Evolutionary conservation across 495 filamentous ascomycete species (phyloP).

Genomic region (Penicillium daleae): DNA sequence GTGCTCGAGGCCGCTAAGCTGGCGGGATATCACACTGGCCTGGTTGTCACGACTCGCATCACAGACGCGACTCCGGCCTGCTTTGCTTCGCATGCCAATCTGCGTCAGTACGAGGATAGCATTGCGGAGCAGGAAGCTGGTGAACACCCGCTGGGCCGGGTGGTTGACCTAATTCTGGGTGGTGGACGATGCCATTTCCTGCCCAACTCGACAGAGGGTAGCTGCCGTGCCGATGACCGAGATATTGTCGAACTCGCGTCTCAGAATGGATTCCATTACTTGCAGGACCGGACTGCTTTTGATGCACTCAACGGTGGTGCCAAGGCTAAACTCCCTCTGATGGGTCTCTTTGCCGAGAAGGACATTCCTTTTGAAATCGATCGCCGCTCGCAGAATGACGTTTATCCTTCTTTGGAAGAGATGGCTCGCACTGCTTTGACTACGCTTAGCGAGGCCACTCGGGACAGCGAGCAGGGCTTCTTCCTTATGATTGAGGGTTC

Average conservation of each 20-base stretch:
- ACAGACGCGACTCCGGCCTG: conserved; percentile 98
- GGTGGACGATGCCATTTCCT: conserved; percentile 94
- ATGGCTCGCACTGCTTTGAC: conserved; percentile 84
- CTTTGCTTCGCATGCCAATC: conserved; percentile 87
- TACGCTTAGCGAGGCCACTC: conserved; percentile 80
- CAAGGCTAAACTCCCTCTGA: conserved; percentile 74
- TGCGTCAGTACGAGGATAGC: conserved; percentile 77
- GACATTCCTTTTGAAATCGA: conserved; percentile 96
- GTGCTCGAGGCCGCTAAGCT: conserved; percentile 93
- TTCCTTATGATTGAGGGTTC: conserved; percentile 98
- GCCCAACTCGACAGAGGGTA: conserved; percentile 72
- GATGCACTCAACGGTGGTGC: conserved; percentile 73
- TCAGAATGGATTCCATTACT: conserved; percentile 79
- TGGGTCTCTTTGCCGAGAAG: conserved; percentile 80
- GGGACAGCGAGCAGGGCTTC: conserved; percentile 87
- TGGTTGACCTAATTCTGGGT: conserved; percentile 89
- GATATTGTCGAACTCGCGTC: conserved; percentile 70
- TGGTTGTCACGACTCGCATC: conserved; percentile 94
- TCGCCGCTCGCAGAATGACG: conserved; percentile 71
- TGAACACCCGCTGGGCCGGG: conserved; percentile 79
- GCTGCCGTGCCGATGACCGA: conserved; percentile 75
- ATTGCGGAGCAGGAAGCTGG: conserved; percentile 93
- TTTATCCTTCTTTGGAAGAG: conserved; percentile 88
- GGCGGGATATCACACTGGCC: conserved; percentile 86
- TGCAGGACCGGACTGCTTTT: conserved; percentile 72